Evolutionary conservation across 163 green algal genomes (phyloP).

Genomic region (Scenedesmus sp.): DNA sequence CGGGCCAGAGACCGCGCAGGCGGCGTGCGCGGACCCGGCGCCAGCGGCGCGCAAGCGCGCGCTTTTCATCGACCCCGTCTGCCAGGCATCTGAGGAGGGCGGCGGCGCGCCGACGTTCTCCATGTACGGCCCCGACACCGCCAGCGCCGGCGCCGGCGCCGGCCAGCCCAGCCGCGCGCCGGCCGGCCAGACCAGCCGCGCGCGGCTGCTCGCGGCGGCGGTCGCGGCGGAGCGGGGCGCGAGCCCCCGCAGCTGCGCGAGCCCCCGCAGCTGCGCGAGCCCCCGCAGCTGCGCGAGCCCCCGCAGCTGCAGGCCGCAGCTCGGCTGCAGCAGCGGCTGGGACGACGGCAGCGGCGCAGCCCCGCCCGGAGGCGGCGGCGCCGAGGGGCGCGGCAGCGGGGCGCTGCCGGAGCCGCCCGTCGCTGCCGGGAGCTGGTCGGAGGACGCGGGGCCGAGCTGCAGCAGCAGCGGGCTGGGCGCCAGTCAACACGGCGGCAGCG

Average conservation of each 20-base stretch:
- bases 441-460: not conserved
- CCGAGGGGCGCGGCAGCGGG: too few relatives aligned
- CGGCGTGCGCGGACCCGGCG: too few relatives aligned
- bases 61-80: constrained; percentile 1
- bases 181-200: not conserved
- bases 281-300: too few relatives aligned
- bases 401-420: too few relatives aligned
- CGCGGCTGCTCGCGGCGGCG: not conserved
- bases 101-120: not conserved
- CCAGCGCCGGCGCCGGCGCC: not conserved
- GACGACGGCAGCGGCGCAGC: not conserved
- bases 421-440: not conserved
- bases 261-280: too few relatives aligned
- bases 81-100: not conserved
- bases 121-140: constrained; percentile 11
- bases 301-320: not conserved
- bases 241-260: too few relatives aligned
- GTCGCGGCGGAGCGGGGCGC: too few relatives aligned
- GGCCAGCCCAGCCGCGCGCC: too few relatives aligned
- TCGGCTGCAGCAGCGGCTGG: not conserved
- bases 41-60: too few relatives aligned
- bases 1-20: too few relatives aligned
- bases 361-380: not conserved
- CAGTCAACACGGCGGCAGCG: not conserved
- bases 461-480: not conserved